Percentiles rank a stretch among this genome's conserved stretches.
Evolutionary conservation across 2,329 filamentous ascomycete genomes (phyloP).

Genomic region (Tolypocladium ophioglossoides): DNA sequence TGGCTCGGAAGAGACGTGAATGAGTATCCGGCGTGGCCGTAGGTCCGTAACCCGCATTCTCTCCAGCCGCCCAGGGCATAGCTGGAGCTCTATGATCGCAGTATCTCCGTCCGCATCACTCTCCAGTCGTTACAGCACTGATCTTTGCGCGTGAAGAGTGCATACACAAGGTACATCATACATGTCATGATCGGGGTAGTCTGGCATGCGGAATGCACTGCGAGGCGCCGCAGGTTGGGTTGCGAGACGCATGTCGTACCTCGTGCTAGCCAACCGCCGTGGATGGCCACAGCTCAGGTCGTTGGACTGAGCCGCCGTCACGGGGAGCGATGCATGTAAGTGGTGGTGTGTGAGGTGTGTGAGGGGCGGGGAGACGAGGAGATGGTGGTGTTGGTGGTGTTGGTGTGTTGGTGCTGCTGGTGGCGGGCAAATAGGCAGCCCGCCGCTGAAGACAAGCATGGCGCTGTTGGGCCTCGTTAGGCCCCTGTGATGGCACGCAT

Average conservation of each 20-base stretch:
- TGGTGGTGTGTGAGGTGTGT: neutral
- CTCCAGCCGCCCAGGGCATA: neutral
- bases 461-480: neutral
- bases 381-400: neutral
- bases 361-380: neutral
- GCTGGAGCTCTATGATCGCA: neutral
- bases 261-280: neutral
- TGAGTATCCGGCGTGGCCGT: neutral
- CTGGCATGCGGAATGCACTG: neutral
- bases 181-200: neutral
- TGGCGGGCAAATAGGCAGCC: neutral
- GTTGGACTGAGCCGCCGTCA: constrained; percentile 1
- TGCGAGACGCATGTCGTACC: neutral
- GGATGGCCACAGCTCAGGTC: neutral
- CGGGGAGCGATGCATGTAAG: neutral
- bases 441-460: neutral
- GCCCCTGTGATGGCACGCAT: neutral
- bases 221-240: neutral
- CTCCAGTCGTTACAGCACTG: neutral
- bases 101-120: neutral
- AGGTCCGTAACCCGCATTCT: neutral
- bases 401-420: neutral
- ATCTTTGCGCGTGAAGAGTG: neutral
- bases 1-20: neutral
- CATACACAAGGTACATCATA: neutral